These are phyloP conservation scores for Ceratobasidium papillatum DNA, from an alignment of 1,284 basidiomycete genomes.

Conservation along the genomic window DNA sequence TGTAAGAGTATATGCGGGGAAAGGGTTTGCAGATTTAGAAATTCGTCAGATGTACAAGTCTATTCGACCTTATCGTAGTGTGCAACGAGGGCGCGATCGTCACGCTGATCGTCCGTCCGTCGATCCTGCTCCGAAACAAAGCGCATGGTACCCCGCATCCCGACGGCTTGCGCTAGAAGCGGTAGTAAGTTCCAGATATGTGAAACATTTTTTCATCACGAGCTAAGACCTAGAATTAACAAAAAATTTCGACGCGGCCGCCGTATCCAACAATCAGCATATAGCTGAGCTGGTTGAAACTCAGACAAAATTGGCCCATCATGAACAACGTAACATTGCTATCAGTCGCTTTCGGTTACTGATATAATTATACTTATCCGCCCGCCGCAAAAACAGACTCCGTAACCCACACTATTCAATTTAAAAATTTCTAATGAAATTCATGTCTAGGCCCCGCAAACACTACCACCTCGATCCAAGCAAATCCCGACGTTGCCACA, in stretches of 20 bases:
- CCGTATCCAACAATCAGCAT: background rate
- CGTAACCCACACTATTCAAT: background rate
- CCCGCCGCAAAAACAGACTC: background rate
- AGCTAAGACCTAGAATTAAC: background rate
- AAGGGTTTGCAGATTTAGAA: background rate
- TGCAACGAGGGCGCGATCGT: background rate
- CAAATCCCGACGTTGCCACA: constrained; percentile 11
- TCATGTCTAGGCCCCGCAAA: background rate
- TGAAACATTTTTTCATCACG: background rate
- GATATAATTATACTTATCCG: background rate
- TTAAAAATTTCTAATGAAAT: background rate
- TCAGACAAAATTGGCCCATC: background rate
- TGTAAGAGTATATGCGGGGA: background rate
- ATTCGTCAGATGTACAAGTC: background rate
- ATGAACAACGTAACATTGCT: too few species aligned
- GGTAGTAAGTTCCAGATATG: background rate
- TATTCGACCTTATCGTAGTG: background rate
- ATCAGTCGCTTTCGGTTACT: background rate
- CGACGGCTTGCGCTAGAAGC: background rate
- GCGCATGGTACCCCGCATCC: background rate
- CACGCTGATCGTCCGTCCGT: background rate
- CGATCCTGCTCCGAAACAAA: background rate
- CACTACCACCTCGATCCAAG: background rate
- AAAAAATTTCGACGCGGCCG: background rate
- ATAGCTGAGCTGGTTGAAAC: background rate